phyloP scores from a whole-genome alignment of 192 early-diverging fungal species.

The Linnemannia exigua region DNA sequence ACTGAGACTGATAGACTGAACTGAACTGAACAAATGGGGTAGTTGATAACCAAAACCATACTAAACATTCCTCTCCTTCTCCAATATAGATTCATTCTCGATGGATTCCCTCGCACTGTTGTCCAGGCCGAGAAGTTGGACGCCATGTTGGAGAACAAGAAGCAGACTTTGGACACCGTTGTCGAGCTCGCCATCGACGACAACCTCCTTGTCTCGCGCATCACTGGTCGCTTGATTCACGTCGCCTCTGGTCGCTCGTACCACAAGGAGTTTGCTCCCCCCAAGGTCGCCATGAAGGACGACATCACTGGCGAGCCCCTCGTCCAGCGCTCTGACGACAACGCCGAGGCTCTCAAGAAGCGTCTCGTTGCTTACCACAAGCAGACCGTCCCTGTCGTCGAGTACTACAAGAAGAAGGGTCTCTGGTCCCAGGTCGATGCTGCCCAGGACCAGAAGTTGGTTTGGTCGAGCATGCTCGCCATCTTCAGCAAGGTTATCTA shows the following conservation, averaged over 20 bases:
- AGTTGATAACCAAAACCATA: not conserved
- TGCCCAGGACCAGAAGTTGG: conserved; percentile 86
- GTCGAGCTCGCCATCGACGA: conserved; percentile 97
- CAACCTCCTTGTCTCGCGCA: conserved; percentile 91
- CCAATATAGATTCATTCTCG: conserved; percentile 87
- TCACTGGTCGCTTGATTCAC: conserved; percentile 98
- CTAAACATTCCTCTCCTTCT: too few species aligned
- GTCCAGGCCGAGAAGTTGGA: conserved; percentile 99
- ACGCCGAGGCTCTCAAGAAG: conserved; percentile 92
- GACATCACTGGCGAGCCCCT: conserved; percentile 98
- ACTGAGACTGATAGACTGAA: conserved; percentile 6
- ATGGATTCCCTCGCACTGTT: conserved; percentile 99
- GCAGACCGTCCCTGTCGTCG: conserved; percentile 85
- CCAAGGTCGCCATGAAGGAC: conserved; percentile 91
- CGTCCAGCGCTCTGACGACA: conserved; percentile 98
- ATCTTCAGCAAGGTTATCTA: conserved; percentile 76
- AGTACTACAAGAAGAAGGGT: conserved; percentile 95
- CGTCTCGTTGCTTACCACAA: conserved; percentile 89
- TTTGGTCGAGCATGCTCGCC: conserved; percentile 91
- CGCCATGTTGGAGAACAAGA: conserved; percentile 88
- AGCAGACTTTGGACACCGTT: conserved; percentile 87
- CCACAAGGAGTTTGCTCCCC: conserved; percentile 96
- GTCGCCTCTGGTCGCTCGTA: conserved; percentile 94
- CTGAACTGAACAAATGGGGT: not conserved
- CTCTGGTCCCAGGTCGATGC: conserved; percentile 96